A percentile compares a stretch with the other conserved stretches of the same genome.
Conservation (phyloP, 495 filamentous ascomycete species). For the Podospora pseudoanserina region DNA sequence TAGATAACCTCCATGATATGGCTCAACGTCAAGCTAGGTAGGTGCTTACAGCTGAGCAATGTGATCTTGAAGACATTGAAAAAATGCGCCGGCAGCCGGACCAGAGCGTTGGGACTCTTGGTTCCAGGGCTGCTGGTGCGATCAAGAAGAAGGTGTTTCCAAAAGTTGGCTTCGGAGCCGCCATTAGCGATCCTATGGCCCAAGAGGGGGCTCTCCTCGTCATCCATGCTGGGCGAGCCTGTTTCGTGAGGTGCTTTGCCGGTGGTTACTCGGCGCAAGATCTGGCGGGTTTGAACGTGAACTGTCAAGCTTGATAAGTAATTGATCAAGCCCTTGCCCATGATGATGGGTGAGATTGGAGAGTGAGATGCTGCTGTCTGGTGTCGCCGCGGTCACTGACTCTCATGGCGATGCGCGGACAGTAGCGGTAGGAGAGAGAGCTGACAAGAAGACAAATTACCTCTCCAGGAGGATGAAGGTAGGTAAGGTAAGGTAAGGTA, state of each 20-base stretch:
- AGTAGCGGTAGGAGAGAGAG: neutral
- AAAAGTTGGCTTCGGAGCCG: constrained; percentile 17
- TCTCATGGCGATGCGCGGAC: constrained; percentile 9
- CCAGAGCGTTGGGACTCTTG: constrained; percentile 48
- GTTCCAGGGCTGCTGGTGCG: constrained; percentile 43
- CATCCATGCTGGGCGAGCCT: constrained; percentile 7
- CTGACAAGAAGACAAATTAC: neutral
- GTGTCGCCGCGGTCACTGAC: constrained; percentile 1
- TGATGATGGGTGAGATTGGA: constrained; percentile 9
- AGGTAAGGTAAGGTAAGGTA: too few relatives aligned
- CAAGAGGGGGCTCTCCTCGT: constrained; percentile 15
- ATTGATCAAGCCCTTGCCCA: constrained; percentile 11
- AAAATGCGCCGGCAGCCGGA: constrained; percentile 53
- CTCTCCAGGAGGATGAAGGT: neutral
- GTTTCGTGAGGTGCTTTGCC: constrained; percentile 5
- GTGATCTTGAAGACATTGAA: constrained; percentile 53
- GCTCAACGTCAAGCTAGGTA: neutral
- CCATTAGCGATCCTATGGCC: constrained; percentile 8
- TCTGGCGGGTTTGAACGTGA: constrained; percentile 17
- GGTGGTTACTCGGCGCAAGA: constrained; percentile 18
- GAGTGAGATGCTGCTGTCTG: neutral
- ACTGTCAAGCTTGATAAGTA: constrained; percentile 19
- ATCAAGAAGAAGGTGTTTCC: constrained; percentile 44
- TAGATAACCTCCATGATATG: constrained; percentile 3
- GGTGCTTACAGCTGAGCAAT: constrained; percentile 51